A percentile compares a stretch with the other conserved stretches of the same genome.
Evolutionary conservation across 768 basidiomycete genomes (phyloP).

Genomic region (Chalciporus pseudorubinellus): DNA sequence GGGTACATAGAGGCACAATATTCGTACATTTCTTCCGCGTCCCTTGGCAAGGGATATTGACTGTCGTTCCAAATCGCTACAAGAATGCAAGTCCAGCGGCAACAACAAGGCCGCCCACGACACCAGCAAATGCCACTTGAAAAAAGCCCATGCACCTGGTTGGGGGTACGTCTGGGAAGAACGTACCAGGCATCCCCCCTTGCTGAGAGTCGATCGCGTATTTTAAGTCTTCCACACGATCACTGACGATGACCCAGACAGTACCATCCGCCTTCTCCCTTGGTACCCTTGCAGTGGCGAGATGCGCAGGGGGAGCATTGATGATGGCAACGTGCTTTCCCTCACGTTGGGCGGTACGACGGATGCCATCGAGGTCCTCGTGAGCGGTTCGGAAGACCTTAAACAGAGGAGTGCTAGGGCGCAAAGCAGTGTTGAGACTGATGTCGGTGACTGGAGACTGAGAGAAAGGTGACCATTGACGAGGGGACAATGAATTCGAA

Average conservation of each 20-base stretch:
- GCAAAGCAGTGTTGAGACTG: slow-evolving; percentile 25
- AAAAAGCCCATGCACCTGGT: slow-evolving; percentile 26
- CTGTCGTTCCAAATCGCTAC: slow-evolving; percentile 27
- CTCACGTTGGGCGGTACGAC: slow-evolving; percentile 27
- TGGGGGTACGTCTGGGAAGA: slow-evolving; percentile 21
- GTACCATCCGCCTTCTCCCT: slow-evolving; percentile 18
- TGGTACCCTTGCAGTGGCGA: slow-evolving; percentile 18
- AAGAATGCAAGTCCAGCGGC: slow-evolving; percentile 30
- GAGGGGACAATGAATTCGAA: slow-evolving; percentile 24
- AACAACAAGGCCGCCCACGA: slow-evolving; percentile 31
- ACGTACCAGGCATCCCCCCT: slow-evolving; percentile 30
- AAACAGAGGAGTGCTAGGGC: slow-evolving; percentile 33
- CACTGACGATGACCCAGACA: slow-evolving; percentile 33
- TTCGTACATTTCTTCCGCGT: neutral
- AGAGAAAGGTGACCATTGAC: slow-evolving; percentile 27
- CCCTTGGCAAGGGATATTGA: neutral
- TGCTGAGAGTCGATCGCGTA: slow-evolving; percentile 34
- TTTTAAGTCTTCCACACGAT: slow-evolving; percentile 31
- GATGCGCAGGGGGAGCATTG: slow-evolving; percentile 25
- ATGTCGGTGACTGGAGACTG: slow-evolving; percentile 24
- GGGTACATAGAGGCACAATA: slow-evolving; percentile 8
- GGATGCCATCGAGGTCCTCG: slow-evolving; percentile 25
- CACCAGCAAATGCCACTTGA: slow-evolving; percentile 33
- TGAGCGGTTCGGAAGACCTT: slow-evolving; percentile 33
- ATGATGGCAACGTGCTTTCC: slow-evolving; percentile 33